Percentiles rank a stretch among this genome's conserved stretches.
These are phyloP conservation scores for Fusarium luffae DNA, from an alignment of 2,329 filamentous ascomycete species.

Conservation along the genomic window DNA sequence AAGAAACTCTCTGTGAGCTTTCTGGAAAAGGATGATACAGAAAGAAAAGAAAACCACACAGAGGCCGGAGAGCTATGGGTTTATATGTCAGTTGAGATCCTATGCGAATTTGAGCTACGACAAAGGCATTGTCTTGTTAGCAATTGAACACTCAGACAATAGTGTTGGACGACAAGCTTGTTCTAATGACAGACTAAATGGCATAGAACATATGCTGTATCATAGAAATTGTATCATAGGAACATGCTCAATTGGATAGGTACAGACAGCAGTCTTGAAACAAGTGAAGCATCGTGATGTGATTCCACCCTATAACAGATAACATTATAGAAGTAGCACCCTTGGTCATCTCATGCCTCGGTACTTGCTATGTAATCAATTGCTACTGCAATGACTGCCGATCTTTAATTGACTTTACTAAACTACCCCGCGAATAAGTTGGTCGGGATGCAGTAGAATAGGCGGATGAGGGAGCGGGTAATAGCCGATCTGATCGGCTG, in stretches of 20 bases:
- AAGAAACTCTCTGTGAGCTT: background rate
- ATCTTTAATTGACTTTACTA: background rate
- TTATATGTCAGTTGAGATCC: background rate
- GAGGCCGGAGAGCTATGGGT: no score
- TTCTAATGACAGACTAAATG: background rate
- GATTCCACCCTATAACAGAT: background rate
- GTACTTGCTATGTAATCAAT: background rate
- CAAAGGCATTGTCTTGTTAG: background rate
- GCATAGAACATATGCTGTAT: background rate
- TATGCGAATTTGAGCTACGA: background rate
- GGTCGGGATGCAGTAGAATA: background rate
- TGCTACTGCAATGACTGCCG: background rate
- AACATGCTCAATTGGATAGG: background rate
- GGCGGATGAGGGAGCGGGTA: conserved; percentile 10
- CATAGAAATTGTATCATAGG: background rate
- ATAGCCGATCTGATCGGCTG: conserved; percentile 23
- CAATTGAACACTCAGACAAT: background rate
- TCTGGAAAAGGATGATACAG: background rate
- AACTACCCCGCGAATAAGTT: conserved; percentile 10
- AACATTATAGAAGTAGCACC: background rate
- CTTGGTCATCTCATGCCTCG: background rate
- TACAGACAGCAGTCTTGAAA: background rate
- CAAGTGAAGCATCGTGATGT: background rate
- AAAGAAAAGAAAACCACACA: no score
- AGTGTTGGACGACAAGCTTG: background rate